Base-by-base conservation (phyloP, 2,329 filamentous ascomycete genomes). In the Lizonia empirigonia region DNA sequence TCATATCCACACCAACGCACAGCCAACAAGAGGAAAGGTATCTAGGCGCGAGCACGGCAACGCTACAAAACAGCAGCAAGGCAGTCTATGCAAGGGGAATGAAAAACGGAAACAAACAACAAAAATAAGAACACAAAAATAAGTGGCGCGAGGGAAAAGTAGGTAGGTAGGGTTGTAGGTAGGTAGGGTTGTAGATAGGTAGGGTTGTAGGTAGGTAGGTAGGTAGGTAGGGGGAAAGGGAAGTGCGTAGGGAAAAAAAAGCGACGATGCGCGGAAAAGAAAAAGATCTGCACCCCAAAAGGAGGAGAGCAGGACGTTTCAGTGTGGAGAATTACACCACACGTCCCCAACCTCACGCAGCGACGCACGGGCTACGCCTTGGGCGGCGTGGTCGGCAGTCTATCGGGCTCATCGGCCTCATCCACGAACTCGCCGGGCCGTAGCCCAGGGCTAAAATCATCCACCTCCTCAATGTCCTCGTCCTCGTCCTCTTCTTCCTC, bases 371-470 rank as follows among this genome's bases (percentile, higher is more conserved):
- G 16, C 10, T 24, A 38, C 35, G 20, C 13, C 22, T 24, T 38
- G 2, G 36, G 36, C 4, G 36, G 22, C 5, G 18, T 36, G n/a
- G 37, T 10, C 37, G 37, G 37, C 27, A 36, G 27, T 30, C 34
- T 23, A 18, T 20, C 18, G 12, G 16, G 7, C 35, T 23, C 49
- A 22, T 41, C 37, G 13, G 41, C 45, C 29, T 44, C 39, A 8
- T 39, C 50, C 1, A 54, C 13, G 42, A 72, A 70, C 47, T 74
- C 71, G 9, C 64, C 69, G 8, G 55, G 55, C 35, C 59, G 67
- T 36, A 66, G 49, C 6, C 84, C 74, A 0, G 83, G 82, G 20
- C 75, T 78, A 58, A 87, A 86, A 2, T 76, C 74, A 7, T 87
- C 84, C 6, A 84, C 82, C 62, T 85, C 83, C 53, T 85, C 83